Percentiles rank a stretch among this genome's conserved stretches.
These are phyloP conservation scores for Pythium phragmitis DNA, from an alignment of 352 stramenopile species.

Conservation along the genomic window DNA sequence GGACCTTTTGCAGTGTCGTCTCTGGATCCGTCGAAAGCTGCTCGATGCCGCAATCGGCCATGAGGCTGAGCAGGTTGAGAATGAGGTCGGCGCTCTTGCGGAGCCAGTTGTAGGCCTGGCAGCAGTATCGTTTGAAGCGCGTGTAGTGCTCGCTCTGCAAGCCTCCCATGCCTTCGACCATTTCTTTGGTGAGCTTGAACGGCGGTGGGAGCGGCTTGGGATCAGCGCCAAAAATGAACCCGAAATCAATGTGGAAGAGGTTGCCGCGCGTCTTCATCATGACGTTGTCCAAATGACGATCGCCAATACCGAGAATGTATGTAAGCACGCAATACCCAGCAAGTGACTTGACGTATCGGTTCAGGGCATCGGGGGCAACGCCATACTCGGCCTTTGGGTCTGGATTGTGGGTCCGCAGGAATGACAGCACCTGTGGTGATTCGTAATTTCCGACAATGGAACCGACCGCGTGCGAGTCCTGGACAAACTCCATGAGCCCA, in stretches of 20 bases:
- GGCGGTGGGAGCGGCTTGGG: constrained; percentile 98
- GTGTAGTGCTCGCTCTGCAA: constrained; percentile 90
- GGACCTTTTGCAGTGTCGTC: constrained; percentile 87
- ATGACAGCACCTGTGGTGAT: constrained; percentile 90
- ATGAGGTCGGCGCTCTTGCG: constrained; percentile 98
- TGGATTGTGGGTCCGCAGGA: constrained; percentile 84
- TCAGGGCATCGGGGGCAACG: constrained; percentile 90
- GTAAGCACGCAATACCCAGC: constrained; percentile 99
- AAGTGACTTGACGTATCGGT: constrained; percentile 97
- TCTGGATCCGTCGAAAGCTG: constrained; percentile 83
- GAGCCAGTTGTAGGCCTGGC: constrained; percentile 92
- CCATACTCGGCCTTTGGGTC: constrained; percentile 84
- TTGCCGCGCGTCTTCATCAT: constrained; percentile 96
- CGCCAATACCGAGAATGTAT: constrained; percentile 98
- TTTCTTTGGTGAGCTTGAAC: constrained; percentile 97
- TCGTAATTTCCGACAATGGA: constrained; percentile 95
- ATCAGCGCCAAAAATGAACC: constrained; percentile 99
- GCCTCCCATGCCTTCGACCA: constrained; percentile 97
- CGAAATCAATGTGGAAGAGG: constrained; percentile 99
- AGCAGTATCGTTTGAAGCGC: constrained; percentile 93
- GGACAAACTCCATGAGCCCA: constrained; percentile 97
- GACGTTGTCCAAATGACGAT: constrained; percentile 99
- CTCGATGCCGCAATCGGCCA: constrained; percentile 98
- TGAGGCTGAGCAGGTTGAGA: constrained; percentile 98
- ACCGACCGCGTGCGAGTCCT: constrained; percentile 94